Evolutionary conservation across 192 early-diverging fungal genomes (phyloP), one percentile per base, ranked within the genome.

Genomic region (Coemansia sp.): DNA sequence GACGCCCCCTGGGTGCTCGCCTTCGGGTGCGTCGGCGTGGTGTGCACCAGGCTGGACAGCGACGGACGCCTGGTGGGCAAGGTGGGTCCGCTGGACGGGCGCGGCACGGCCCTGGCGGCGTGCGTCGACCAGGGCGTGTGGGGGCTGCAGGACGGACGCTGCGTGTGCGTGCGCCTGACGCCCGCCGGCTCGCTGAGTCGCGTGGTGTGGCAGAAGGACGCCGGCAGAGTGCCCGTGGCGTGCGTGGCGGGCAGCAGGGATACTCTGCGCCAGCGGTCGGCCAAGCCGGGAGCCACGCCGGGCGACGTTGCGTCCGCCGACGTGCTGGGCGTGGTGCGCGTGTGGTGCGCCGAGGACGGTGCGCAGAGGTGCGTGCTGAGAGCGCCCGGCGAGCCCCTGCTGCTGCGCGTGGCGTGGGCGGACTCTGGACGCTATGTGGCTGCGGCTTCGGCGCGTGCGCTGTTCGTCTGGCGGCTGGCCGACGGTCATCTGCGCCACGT

Each of bases 401-500:
- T 69, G 37, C 55, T 45, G 39, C 38, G 34, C 4, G 73, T 75
- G 10, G 53, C 66, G 25, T 75, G 73, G 73, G 62, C 66, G 0
- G 53, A 46, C 12, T 62, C 59, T 13, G 37, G 24, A 18, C 66
- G 62, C 24, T 75, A 48, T 6, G 66, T 75, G 0, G 55, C 53
- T 1, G 73, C 62, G 9, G 73, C 63, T 7, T 53, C 59, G 5
- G 45, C 38, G 12, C 53, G 59, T 0, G 39, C 19, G 4, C 12
- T 69, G 19, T 59, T 65, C 38, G 62, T 75, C 17, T 75, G 73
- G 73, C 62, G 69, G 39, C 52, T 65, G 47, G 45, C 9, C 24
- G 22, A 22, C 19, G 37, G 22, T 19, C 53, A 22, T 48, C 22
- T 8, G 54, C 50, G 47, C 22, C 42, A 27, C 38, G 38, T 11